A percentile compares a stretch with the other conserved stretches of the same genome.
Conservation (phyloP, 78 protist genomes). For the Monocercomonoides exilis region DNA sequence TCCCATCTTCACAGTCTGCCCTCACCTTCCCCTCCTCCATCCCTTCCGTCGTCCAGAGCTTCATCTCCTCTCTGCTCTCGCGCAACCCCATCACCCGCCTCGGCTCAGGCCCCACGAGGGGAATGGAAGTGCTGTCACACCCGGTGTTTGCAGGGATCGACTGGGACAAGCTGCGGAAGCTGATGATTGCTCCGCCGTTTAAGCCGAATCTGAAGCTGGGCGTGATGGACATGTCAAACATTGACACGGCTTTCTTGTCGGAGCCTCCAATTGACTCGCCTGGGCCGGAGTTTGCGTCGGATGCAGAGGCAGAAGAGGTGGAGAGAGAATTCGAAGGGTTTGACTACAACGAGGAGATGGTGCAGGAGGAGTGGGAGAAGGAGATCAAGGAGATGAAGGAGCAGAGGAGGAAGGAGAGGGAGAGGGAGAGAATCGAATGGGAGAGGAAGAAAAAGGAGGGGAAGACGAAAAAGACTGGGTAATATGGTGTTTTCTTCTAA, state of each 20-base stretch:
- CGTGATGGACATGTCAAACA: not conserved
- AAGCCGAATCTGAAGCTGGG: not conserved
- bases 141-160: conserved; percentile 1
- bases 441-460: no score
- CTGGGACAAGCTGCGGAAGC: not conserved
- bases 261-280: conserved; percentile 9
- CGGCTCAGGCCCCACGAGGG: conserved; percentile 8
- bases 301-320: not conserved
- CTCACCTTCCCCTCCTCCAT: not conserved
- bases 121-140: not conserved
- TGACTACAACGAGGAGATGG: not conserved
- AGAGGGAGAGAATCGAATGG: no score
- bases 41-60: not conserved
- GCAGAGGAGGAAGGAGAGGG: no score
- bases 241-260: not conserved
- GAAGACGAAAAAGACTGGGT: no score
- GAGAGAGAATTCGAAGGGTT: not conserved
- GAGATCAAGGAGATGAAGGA: no score
- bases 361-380: not conserved
- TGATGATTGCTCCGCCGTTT: conserved; percentile 11
- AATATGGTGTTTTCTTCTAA: not conserved
- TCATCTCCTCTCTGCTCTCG: not conserved
- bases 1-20: conserved; percentile 37
- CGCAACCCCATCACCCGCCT: not conserved
- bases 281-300: no score